Base-by-base conservation (phyloP, 768 basidiomycete genomes). In the Boletus insuetus region DNA sequence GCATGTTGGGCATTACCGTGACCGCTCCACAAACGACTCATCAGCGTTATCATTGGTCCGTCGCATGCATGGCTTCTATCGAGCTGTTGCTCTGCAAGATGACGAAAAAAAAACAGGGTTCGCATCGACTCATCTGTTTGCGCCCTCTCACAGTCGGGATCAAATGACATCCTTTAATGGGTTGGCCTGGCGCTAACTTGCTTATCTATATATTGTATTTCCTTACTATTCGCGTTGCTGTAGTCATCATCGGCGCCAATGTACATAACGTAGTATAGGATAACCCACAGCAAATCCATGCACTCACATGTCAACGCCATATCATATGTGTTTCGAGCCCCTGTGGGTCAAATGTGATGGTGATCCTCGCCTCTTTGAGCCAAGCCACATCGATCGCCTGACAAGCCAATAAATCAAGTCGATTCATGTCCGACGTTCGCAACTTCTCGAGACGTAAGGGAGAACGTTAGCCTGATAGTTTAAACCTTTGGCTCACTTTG, bases 141-240 rank as follows among this genome's bases (percentile, higher is more conserved):
- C 47, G 58, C 38, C 42, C 48, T 38, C 50, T 54, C 29, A 41
- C 58, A 29, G 56, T 54, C 53, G 46, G 43, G 54, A 51, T 29
- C 9, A 44, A n/a, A 42, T 42, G 35, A 24, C 45, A 42, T 35
- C 54, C 40, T 22, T 46, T 38, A 54, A 49, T 41, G 51, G 34
- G 26, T 52, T 53, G 31, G 65, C 63, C 68, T 41, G 45, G 66
- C 54, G 67, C 67, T 49, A 32, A 31, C 39, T 42, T 43, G 19
- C 38, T 38, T 69, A 63, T 63, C 58, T 70, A 65, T 64, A 44
- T 54, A 68, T 48, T 53, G 16, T 69, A 67, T 57, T 52, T 43
- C 16, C 53, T 40, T 6, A 55, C 46, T 63, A 65, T 59, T 60
- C 54, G 35, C 57, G 24, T 44, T 46, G 37, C 19, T 24, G 46